Conservation (phyloP, 2,329 filamentous ascomycete genomes). For the Hortaea sp. region DNA sequence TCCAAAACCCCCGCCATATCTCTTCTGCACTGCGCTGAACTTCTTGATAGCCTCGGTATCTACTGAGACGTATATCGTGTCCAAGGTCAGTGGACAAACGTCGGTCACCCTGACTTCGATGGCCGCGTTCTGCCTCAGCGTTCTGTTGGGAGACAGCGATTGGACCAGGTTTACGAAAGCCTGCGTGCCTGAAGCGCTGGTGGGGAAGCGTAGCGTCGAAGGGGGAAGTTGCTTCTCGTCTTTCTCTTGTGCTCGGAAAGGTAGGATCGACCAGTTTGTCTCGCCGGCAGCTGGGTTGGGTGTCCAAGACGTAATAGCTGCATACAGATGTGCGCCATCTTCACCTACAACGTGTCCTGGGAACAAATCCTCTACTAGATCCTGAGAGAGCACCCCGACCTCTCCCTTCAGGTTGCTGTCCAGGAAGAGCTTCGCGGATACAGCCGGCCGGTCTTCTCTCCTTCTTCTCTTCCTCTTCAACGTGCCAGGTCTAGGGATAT, state of each 20-base stretch:
- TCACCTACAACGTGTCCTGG: slow-evolving; percentile 28
- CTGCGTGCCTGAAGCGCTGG: slow-evolving; percentile 63
- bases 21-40: slow-evolving; percentile 72
- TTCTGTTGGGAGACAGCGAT: slow-evolving; percentile 61
- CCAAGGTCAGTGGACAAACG: slow-evolving; percentile 66
- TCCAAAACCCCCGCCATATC: slow-evolving; percentile 59
- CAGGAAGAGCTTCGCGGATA: slow-evolving; percentile 70
- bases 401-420: slow-evolving; percentile 80
- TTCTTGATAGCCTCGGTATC: slow-evolving; percentile 71
- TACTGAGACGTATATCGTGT: slow-evolving; percentile 77
- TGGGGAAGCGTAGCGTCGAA: slow-evolving; percentile 70
- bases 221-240: slow-evolving; percentile 55
- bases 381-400: slow-evolving; percentile 74
- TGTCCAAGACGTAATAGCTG: slow-evolving; percentile 66
- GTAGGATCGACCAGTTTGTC: slow-evolving; percentile 74
- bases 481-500: slow-evolving; percentile 32
- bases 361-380: slow-evolving; percentile 75
- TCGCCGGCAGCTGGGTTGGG: slow-evolving; percentile 48
- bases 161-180: slow-evolving; percentile 66
- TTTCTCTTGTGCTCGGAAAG: slow-evolving; percentile 44
- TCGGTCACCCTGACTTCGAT: slow-evolving; percentile 80
- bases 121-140: slow-evolving; percentile 61
- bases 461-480: slow-evolving; percentile 44
- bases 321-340: slow-evolving; percentile 39
- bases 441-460: slow-evolving; percentile 56